A percentile compares a stretch with the other conserved stretches of the same genome.
Evolutionary conservation across 257 asterid genomes (phyloP).

Genomic region (Penstemon barbatus): DNA sequence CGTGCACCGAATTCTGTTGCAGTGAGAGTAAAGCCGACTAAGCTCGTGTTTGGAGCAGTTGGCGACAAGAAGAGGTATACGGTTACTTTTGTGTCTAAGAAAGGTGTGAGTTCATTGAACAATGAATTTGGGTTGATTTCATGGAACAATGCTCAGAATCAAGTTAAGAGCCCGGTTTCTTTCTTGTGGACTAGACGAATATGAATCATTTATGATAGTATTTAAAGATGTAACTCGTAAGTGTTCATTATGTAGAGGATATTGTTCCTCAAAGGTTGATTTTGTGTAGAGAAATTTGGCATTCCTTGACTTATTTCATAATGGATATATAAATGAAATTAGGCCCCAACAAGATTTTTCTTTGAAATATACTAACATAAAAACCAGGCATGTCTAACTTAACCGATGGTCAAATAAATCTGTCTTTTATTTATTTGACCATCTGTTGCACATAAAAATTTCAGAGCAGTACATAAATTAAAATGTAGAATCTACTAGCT

Average conservation of each 20-base stretch:
- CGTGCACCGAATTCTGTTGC: conserved; percentile 47
- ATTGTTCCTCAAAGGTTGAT: conserved; percentile 24
- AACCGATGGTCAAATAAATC: no score
- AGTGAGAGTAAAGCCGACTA: conserved; percentile 59
- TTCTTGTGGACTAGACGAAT: conserved; percentile 49
- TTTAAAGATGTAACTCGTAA: no score
- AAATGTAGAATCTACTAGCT: no score
- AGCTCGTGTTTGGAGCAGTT: conserved; percentile 45
- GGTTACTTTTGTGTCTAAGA: conserved; percentile 59
- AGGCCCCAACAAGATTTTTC: not conserved
- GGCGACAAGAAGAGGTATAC: conserved; percentile 59
- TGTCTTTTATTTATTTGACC: no score
- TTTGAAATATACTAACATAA: no score
- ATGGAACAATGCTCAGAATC: conserved; percentile 60
- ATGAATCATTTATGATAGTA: no score
- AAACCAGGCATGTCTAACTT: no score
- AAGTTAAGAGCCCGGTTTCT: conserved; percentile 73
- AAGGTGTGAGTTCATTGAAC: conserved; percentile 26
- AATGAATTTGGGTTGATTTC: conserved; percentile 66
- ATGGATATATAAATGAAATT: conserved; percentile 23
- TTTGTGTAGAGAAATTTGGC: conserved; percentile 22
- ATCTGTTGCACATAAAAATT: no score
- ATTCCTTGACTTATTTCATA: conserved; percentile 17
- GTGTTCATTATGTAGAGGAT: conserved; percentile 19
- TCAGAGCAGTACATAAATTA: no score